Percentiles rank a stretch among this genome's conserved stretches.
Conservation (phyloP, 805 yeast genomes). For the Yarrowia bubula region DNA sequence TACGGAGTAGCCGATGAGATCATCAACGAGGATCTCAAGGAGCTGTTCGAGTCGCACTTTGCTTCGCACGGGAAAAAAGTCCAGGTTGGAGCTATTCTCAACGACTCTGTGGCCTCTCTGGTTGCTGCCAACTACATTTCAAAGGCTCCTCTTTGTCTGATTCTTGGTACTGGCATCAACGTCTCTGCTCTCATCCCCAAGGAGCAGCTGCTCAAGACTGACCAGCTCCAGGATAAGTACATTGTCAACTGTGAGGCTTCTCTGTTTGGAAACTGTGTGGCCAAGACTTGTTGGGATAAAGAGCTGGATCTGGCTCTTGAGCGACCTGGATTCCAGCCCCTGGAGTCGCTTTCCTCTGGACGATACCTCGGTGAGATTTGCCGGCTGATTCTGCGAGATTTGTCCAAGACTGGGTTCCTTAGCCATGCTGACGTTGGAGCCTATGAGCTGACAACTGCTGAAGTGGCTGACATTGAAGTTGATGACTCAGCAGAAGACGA, state of each 20-base stretch:
- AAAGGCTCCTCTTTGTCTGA: conserved; percentile 73
- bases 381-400: conserved; percentile 67
- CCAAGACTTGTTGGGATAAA: conserved; percentile 72
- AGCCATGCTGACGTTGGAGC: conserved; percentile 34
- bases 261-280: conserved; percentile 77
- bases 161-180: conserved; percentile 92
- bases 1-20: conserved; percentile 68
- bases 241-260: conserved; percentile 92
- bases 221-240: conserved; percentile 37
- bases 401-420: conserved; percentile 46
- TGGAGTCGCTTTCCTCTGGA: conserved; percentile 85
- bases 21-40: conserved; percentile 73
- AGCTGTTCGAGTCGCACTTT: conserved; percentile 62
- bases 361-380: conserved; percentile 85
- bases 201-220: conserved; percentile 51
- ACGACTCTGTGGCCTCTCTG: conserved; percentile 86
- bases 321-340: conserved; percentile 79
- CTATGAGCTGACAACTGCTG: conserved; percentile 31
- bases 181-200: conserved; percentile 54
- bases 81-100: conserved; percentile 73
- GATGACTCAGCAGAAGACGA: conserved; percentile 30
- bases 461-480: conserved; percentile 24
- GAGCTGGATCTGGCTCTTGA: conserved; percentile 59
- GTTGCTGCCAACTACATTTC: conserved; percentile 65
- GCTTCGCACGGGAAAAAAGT: conserved; percentile 52